phyloP scores from a whole-genome alignment of 139 green algal genomes.

The Chlamydomonas applanata region DNA sequence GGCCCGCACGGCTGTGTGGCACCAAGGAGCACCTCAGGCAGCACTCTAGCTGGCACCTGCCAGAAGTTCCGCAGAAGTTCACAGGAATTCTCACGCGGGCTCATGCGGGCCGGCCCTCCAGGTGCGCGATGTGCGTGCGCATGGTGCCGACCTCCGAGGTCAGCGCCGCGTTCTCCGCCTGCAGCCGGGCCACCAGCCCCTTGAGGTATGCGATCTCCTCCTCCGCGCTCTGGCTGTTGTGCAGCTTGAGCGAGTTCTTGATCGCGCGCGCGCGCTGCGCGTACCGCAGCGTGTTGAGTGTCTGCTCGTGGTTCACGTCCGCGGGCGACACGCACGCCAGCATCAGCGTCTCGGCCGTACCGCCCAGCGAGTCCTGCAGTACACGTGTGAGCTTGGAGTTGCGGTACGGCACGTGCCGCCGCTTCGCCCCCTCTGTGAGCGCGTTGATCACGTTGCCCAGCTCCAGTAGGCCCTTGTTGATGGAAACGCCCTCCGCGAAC shows the following conservation, averaged over 20 bases:
- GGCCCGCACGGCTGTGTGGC: too few species aligned
- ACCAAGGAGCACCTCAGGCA: too few species aligned
- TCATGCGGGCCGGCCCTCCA: not conserved
- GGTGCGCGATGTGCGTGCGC: too few species aligned
- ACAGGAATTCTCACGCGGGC: not conserved
- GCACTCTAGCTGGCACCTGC: too few species aligned
- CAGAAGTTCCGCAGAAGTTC: too few species aligned
- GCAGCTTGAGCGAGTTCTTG: constrained; percentile 18
- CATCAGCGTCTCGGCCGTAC: constrained; percentile 60
- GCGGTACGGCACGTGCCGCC: constrained; percentile 37
- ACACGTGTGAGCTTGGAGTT: constrained; percentile 42
- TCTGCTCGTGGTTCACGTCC: constrained; percentile 31
- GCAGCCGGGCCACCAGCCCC: too few species aligned
- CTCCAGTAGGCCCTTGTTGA: constrained; percentile 59
- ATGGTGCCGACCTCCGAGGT: too few species aligned
- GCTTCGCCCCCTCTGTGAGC: constrained; percentile 42
- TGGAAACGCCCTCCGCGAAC: constrained; percentile 49
- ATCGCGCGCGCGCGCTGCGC: constrained; percentile 23
- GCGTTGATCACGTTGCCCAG: constrained; percentile 81
- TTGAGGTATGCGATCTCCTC: too few species aligned
- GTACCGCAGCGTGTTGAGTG: constrained; percentile 30
- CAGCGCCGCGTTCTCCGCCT: too few species aligned
- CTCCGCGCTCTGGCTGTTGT: constrained; percentile 2
- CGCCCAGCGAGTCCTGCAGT: constrained; percentile 75
- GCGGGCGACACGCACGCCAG: constrained; percentile 38